Evolutionary conservation across 1,284 basidiomycete genomes (phyloP).

Genomic region (Sutorius eximius): DNA sequence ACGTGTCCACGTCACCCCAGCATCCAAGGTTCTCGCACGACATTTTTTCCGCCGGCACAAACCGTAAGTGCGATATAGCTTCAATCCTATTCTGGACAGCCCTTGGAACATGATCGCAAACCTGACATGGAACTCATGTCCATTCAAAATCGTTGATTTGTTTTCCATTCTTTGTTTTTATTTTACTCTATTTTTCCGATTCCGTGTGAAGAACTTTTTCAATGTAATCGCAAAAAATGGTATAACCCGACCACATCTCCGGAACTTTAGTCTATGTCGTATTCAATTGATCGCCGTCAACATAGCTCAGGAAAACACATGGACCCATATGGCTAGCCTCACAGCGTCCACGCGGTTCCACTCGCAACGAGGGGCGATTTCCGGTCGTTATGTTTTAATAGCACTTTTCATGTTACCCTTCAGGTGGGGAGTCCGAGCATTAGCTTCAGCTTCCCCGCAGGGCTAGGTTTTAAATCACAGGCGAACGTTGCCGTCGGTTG

Average conservation of each 20-base stretch:
- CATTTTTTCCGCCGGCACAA: slow-evolving; percentile 15
- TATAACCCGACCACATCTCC: slow-evolving; percentile 21
- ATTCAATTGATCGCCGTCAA: slow-evolving; percentile 38
- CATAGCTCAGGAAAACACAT: slow-evolving; percentile 33
- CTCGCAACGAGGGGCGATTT: slow-evolving; percentile 14
- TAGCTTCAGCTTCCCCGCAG: slow-evolving; percentile 19
- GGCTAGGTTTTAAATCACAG: slow-evolving; percentile 16
- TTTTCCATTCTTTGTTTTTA: slow-evolving; percentile 21
- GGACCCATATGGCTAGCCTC: slow-evolving; percentile 32
- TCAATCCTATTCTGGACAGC: slow-evolving; percentile 11
- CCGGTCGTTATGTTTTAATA: slow-evolving; percentile 14
- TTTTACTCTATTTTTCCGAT: slow-evolving; percentile 16
- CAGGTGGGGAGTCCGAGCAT: not conserved
- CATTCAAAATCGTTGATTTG: slow-evolving; percentile 7
- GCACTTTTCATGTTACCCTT: slow-evolving; percentile 12
- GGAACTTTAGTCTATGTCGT: slow-evolving; percentile 35
- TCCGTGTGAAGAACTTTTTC: slow-evolving; percentile 22
- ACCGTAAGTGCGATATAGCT: slow-evolving; percentile 7
- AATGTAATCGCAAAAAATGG: slow-evolving; percentile 5
- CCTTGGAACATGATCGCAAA: slow-evolving; percentile 11
- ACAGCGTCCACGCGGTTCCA: slow-evolving; percentile 31
- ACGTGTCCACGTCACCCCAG: slow-evolving; percentile 6
- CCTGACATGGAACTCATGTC: slow-evolving; percentile 12
- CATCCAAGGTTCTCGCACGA: slow-evolving; percentile 7
- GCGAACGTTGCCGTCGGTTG: slow-evolving; percentile 17